Evolutionary conservation across 768 basidiomycete species (phyloP).

Genomic region (Brasilioporus rufonigricans): DNA sequence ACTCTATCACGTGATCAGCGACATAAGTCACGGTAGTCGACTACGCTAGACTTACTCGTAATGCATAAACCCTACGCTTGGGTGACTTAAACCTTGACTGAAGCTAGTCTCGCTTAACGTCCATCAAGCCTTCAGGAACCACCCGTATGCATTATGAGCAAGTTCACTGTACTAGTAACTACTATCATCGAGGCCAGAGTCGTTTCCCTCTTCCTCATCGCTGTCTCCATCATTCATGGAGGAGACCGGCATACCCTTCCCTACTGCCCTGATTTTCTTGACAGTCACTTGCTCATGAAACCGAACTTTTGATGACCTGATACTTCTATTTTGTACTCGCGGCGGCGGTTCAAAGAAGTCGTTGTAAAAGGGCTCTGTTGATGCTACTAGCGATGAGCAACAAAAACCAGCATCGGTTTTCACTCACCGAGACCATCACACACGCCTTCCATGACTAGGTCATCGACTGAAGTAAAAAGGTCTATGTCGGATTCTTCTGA

Average conservation of each 20-base stretch:
- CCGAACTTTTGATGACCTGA: conserved; percentile 50
- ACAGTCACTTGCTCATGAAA: conserved; percentile 82
- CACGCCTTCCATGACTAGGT: conserved; percentile 39
- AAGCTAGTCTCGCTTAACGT: too few species aligned
- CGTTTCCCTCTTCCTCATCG: conserved; percentile 40
- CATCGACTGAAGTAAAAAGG: conserved; percentile 62
- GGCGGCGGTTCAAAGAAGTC: conserved; percentile 80
- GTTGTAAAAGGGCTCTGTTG: conserved; percentile 61
- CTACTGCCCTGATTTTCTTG: conserved; percentile 73
- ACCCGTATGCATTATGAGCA: too few species aligned
- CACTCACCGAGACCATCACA: conserved; percentile 43
- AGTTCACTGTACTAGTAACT: not conserved
- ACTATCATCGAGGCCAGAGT: conserved; percentile 29
- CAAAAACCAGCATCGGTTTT: not conserved
- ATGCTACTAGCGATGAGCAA: conserved; percentile 2
- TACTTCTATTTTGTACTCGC: conserved; percentile 14
- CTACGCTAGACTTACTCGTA: too few species aligned
- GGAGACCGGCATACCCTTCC: conserved; percentile 59
- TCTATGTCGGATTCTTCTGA: conserved; percentile 60
- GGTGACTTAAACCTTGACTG: too few species aligned
- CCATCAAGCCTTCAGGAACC: too few species aligned
- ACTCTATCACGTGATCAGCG: conserved; percentile 8
- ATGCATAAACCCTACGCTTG: too few species aligned
- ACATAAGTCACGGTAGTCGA: too few species aligned
- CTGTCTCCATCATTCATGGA: conserved; percentile 34